Base-by-base conservation (phyloP, 345 rosid genomes). In the Pugionium dolabratum region DNA sequence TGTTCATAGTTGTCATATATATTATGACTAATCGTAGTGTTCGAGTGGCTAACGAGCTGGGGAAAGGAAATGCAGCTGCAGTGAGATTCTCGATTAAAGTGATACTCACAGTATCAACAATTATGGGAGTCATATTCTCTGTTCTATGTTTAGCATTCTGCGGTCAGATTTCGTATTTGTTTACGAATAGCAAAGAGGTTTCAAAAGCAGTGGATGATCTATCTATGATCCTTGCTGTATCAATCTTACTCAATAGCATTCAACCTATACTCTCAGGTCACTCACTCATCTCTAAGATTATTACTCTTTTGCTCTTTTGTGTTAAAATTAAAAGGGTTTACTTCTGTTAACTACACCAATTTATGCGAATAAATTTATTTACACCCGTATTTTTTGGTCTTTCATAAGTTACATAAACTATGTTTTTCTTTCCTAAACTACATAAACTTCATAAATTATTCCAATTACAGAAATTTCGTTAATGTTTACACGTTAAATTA, bases 11-110 rank as follows among this genome's bases (percentile, higher is more conserved):
- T 18, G 18, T 18, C 18, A 18, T 18, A 18, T 18, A 18, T 18
- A 18, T 18, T 18, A 18, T 18, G 18, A 18, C 18, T 35, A 67
- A 33, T 5, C 0, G 6, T 47, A 88, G 95, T 0, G 91, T 84
- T n/a, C 70, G 88, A 31, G 82, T 84, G 26, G 77, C 88, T 29
- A 86, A 86, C 45, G 88, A 79, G 68, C 31, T 86, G 46, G 91
- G 88, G 3, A 75, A 75, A 53, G 91, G 86, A 62, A 68, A 82
- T 4, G 81, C 81, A 6, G 63, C 71, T 35, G 86, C 84, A 1
- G 84, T 79, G 37, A 78, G 74, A 5, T 81, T 81, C 42, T 53
- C 87, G 6, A 69, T 79, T 1, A 76, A 80, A 77, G 85, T 84
- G 36, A 75, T 75, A 34, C 55, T 76, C 8, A 10, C 52, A 2